Evolutionary conservation across 1,284 basidiomycete species (phyloP).

Genomic region (Boletus smithii): DNA sequence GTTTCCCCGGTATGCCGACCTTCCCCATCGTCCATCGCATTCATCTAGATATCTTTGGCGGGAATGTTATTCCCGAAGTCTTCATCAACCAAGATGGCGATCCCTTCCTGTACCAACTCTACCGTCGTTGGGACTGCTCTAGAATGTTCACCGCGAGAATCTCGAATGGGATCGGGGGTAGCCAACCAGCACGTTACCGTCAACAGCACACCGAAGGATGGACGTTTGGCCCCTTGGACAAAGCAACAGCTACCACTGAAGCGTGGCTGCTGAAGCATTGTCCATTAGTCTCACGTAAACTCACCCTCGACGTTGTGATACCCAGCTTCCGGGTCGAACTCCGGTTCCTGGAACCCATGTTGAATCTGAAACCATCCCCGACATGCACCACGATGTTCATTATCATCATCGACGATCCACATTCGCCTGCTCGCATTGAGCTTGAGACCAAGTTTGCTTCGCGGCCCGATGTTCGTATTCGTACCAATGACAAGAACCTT

Average conservation of each 20-base stretch:
- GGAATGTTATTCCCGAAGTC: slow-evolving; percentile 46
- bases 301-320: slow-evolving; percentile 54
- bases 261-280: slow-evolving; percentile 35
- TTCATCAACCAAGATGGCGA: slow-evolving; percentile 62
- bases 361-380: slow-evolving; percentile 40
- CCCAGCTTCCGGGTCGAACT: slow-evolving; percentile 56
- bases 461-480: slow-evolving; percentile 27
- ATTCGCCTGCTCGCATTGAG: slow-evolving; percentile 36
- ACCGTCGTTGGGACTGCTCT: slow-evolving; percentile 53
- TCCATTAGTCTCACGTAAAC: slow-evolving; percentile 30
- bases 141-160: slow-evolving; percentile 44
- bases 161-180: slow-evolving; percentile 47
- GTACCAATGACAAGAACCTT: slow-evolving; percentile 25
- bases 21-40: slow-evolving; percentile 54
- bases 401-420: slow-evolving; percentile 55
- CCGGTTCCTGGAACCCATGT: slow-evolving; percentile 41
- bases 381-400: slow-evolving; percentile 52
- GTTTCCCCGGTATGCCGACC: slow-evolving; percentile 60
- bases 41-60: slow-evolving; percentile 55
- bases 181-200: slow-evolving; percentile 43
- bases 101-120: slow-evolving; percentile 57
- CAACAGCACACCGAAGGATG: slow-evolving; percentile 45
- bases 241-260: slow-evolving; percentile 39
- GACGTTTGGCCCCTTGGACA: slow-evolving; percentile 47
- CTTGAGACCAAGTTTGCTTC: slow-evolving; percentile 23